phyloP scores from a whole-genome alignment of 129 eudicot genomes.

The Pittosporum tobira region DNA sequence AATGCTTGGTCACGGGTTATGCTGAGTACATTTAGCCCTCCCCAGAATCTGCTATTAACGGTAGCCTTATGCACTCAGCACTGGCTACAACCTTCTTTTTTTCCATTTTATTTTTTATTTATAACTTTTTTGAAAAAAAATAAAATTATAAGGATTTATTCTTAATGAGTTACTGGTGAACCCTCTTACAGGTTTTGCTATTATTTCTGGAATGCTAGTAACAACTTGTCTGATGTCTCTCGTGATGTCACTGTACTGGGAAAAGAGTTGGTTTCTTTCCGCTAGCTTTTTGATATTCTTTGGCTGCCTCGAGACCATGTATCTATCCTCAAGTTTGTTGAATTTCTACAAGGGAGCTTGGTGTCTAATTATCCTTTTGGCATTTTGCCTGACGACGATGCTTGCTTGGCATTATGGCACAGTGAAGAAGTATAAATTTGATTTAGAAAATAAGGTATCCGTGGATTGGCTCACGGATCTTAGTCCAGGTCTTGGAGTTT shows the following conservation, averaged over 20 bases:
- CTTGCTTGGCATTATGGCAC: constrained; percentile 80
- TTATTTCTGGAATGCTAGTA: constrained; percentile 66
- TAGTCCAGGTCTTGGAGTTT: constrained; percentile 55
- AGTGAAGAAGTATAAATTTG: constrained; percentile 62
- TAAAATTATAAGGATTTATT: background rate
- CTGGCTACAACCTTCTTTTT: too few species aligned
- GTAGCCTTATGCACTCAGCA: too few species aligned
- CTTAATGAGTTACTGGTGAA: background rate
- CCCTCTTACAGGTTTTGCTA: constrained; percentile 51
- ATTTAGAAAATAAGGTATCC: constrained; percentile 69
- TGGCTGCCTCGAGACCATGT: constrained; percentile 60
- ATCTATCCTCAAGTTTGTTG: constrained; percentile 52
- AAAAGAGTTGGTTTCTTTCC: constrained; percentile 47
- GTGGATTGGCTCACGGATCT: constrained; percentile 72
- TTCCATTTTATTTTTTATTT: too few species aligned
- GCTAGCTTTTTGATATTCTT: constrained; percentile 58
- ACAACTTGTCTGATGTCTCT: constrained; percentile 78
- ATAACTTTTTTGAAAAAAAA: too few species aligned
- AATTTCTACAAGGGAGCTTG: constrained; percentile 70
- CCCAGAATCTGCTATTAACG: too few species aligned
- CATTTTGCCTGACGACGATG: constrained; percentile 53
- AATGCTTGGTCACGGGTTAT: too few species aligned
- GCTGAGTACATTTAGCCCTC: too few species aligned
- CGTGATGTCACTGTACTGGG: constrained; percentile 64
- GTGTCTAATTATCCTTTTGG: constrained; percentile 47